Conservation (phyloP, 2,329 filamentous ascomycete species). For the Fusarium transvaalense region DNA sequence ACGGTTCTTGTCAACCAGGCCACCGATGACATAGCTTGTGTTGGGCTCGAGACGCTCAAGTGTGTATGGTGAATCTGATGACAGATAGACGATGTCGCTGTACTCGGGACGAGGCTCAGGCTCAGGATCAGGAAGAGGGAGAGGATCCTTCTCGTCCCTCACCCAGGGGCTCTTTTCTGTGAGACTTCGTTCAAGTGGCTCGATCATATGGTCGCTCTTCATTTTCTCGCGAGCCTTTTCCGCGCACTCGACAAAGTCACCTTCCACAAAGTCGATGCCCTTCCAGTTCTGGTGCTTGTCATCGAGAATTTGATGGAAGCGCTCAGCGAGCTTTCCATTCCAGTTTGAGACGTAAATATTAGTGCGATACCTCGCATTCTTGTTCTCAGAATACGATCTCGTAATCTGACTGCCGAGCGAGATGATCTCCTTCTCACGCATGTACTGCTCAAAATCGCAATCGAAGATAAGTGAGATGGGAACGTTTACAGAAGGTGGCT, state of each 20-base stretch:
- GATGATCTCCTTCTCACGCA: conserved; percentile 87
- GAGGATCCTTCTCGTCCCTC: conserved; percentile 50
- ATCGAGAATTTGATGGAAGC: conserved; percentile 81
- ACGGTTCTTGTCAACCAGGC: conserved; percentile 94
- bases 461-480: conserved; percentile 88
- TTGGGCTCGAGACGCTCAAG: conserved; percentile 86
- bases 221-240: conserved; percentile 76
- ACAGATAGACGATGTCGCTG: conserved; percentile 81
- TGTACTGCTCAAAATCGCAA: conserved; percentile 91
- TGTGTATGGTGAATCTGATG: conserved; percentile 89
- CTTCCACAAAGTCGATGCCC: conserved; percentile 77
- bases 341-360: conserved; percentile 85
- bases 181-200: conserved; percentile 63
- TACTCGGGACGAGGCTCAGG: conserved; percentile 51
- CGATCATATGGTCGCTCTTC: conserved; percentile 69
- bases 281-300: conserved; percentile 84
- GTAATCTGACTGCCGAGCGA: conserved; percentile 88
- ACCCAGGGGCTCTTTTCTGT: conserved; percentile 50
- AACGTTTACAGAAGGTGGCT: conserved; percentile 64
- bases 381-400: conserved; percentile 90
- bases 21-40: conserved; percentile 92
- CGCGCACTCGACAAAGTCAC: conserved; percentile 79
- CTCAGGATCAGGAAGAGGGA: conserved; percentile 53
- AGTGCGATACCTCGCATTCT: conserved; percentile 72
- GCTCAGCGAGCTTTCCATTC: conserved; percentile 77